Base-by-base conservation (phyloP, 1,139 yeast species). In the Hemisphaericaspora subhashii region DNA sequence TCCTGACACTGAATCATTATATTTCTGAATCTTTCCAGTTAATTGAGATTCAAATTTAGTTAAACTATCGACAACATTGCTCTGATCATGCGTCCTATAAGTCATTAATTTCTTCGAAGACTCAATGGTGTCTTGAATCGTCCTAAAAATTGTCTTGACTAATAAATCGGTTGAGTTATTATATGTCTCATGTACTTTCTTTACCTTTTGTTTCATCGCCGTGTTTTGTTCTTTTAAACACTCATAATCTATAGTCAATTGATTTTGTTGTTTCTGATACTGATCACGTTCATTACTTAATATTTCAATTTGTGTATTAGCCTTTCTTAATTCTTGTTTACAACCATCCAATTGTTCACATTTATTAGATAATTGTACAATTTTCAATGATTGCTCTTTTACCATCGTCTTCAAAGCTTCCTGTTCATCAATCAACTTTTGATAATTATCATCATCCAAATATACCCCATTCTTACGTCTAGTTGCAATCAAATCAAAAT, bases 381-480 rank as follows among this genome's bases (percentile, higher is more conserved):
- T 40, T 25, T 37, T 33, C 21, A 47, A 40, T 9, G 38, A 46
- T 4, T 51, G 36, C 38, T 64, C 69, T 32, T 52, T 55, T 3
- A 57, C 37, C 20, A 56, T 53, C 5, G 59, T 53, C 37, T 55
- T 55, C 36, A 60, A 42, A n/a, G 59, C 52, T 27, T 58, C 63
- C 27, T 54, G 56, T 31, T 58, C 62, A 20, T 64, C 65, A 42
- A 74, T 65, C 25, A 82, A 46, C 26, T 69, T 72, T 36, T 72
- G 71, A 50, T 81, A 81, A 51, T 81, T 81, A 6, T 64, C 70
- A 35, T 78, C 79, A 48, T 79, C 79, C 70, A 83, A 58, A 55
- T 67, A 81, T 12, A 83, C 70, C 1, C 89, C 89, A 50, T 80
- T 83, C 52, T 76, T 82, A 11, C 66, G 62, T 45, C 83, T 68